Evolutionary conservation across 148 eudicot genomes (phyloP), one percentile per base, ranked within the genome.

Genomic region (Polygonum aviculare): DNA sequence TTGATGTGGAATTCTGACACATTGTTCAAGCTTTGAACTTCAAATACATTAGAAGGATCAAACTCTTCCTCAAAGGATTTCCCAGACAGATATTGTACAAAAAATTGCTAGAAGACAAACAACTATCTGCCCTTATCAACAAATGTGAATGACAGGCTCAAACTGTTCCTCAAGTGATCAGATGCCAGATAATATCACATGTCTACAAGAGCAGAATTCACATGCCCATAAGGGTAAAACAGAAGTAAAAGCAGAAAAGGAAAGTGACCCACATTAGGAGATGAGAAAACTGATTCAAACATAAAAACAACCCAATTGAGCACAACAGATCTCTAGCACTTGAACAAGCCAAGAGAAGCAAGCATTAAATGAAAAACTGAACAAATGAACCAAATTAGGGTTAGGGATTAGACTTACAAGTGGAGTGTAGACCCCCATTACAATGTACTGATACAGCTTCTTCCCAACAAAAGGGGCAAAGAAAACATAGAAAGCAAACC

Each of bases 381-480:
- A 33, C 9, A 63, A 38, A 1, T 18, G 44, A 14, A 36, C 7
- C 48, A 2, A 39, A 44, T 70, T 38, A 70, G 22, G 49, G 74
- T 8, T 38, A 6, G 47, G 49, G 31, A 79, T 63, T 36, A 73
- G 14, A 77, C 95, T 91, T 76, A 90, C 97, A 77, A 94, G 90
- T 85, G 97, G 95, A 83, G 95, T 94, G 82, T 94, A 91, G 73
- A 94, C 77, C 79, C 95, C 98, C 88, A 91, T 88, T 52, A 84
- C 86, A 57, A 88, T 89, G 74, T 90, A 91, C 84, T 94, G 97
- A 78, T 86, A 87, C 73, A 90, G 80, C 83, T 85, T 86, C 80
- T 81, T 91, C 69, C 97, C 98, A 75, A 94, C 95, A 91, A 94
- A 94, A 57, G 98, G 98, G 16, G 95, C 95, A 86, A 94, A 94